These are phyloP conservation scores for Trichoderma atroviride DNA, from an alignment of 2,329 filamentous ascomycete genomes.

Conservation along the genomic window DNA sequence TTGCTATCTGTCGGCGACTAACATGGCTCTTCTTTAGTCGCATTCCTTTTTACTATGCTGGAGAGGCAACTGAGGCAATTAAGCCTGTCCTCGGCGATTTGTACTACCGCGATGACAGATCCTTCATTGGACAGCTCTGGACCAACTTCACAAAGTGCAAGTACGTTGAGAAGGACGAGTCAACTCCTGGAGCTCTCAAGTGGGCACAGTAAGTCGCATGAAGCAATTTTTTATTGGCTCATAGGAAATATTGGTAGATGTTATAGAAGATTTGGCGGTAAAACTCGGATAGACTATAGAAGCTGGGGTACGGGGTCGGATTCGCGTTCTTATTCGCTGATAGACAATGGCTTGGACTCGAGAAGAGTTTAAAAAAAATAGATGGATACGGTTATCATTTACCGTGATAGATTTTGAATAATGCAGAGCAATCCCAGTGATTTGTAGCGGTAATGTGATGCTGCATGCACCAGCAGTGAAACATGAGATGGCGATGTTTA, in stretches of 20 bases:
- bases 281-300: constrained; percentile 12
- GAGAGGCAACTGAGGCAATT: constrained; percentile 22
- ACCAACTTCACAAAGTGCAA: constrained; percentile 24
- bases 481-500: background rate
- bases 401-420: constrained; percentile 7
- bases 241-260: background rate
- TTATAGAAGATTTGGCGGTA: background rate
- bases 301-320: background rate
- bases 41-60: constrained; percentile 25
- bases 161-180: constrained; percentile 22
- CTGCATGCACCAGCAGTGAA: background rate
- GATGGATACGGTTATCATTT: background rate
- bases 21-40: background rate
- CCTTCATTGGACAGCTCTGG: constrained; percentile 16
- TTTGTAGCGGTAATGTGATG: background rate
- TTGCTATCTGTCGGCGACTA: background rate
- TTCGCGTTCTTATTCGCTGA: background rate
- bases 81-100: constrained; percentile 23
- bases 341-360: background rate
- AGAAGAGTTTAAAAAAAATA: background rate
- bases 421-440: background rate
- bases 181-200: constrained; percentile 21
- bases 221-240: background rate
- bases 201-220: constrained; percentile 15
- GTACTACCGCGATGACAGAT: constrained; percentile 20